phyloP scores from a whole-genome alignment of 2,329 filamentous ascomycete genomes.

The Neurospora sp. region DNA sequence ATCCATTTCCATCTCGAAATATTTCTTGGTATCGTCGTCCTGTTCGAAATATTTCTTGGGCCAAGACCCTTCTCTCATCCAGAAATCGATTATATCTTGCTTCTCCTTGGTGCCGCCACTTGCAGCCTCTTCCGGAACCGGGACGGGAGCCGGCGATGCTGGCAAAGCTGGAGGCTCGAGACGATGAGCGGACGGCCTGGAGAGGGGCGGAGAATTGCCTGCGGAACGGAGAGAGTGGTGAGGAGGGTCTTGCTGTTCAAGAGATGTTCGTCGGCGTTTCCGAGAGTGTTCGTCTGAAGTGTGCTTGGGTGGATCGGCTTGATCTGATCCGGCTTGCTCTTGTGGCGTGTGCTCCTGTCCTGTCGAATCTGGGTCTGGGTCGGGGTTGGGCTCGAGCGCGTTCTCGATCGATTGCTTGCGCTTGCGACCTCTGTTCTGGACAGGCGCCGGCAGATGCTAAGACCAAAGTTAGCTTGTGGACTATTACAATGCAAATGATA shows the following conservation, averaged over 20 bases:
- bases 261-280: neutral
- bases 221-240: conserved; percentile 4
- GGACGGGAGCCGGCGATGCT: neutral
- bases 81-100: neutral
- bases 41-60: neutral
- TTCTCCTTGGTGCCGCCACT: neutral
- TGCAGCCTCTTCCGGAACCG: neutral
- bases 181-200: conserved; percentile 19
- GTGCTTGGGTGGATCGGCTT: neutral
- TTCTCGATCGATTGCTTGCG: too few species aligned
- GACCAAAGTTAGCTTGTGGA: too few species aligned
- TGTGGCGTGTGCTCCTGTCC: neutral
- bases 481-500: too few species aligned
- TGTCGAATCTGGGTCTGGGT: neutral
- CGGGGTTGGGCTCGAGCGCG: too few species aligned
- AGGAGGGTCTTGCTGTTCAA: neutral
- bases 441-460: too few species aligned
- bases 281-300: neutral
- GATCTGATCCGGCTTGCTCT: neutral
- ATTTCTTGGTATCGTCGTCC: neutral
- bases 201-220: conserved; percentile 12
- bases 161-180: conserved; percentile 15
- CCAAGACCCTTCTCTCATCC: neutral
- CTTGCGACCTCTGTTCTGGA: too few species aligned
- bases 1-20: neutral